A percentile compares a stretch with the other conserved stretches of the same genome.
These are phyloP conservation scores for Platanus orientalis DNA, from an alignment of 164 flowering plant genomes.

Conservation along the genomic window DNA sequence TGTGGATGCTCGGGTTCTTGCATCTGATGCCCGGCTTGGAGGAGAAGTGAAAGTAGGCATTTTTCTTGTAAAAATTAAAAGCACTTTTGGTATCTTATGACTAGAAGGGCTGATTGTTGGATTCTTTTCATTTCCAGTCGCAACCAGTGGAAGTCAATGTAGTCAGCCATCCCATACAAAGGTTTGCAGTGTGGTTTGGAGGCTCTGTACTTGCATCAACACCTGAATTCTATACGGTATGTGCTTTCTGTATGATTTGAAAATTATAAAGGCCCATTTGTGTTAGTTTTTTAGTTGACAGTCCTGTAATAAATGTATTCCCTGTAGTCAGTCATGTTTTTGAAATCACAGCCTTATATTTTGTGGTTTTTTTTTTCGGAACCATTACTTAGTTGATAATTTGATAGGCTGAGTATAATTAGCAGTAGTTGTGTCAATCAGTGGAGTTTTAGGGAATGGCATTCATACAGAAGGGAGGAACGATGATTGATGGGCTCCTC, in stretches of 20 bases:
- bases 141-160: slow-evolving; percentile 98
- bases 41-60: slow-evolving; percentile 73
- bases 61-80: neutral
- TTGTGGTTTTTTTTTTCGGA: no score
- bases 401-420: no score
- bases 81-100: slow-evolving; percentile 1
- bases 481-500: no score
- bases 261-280: neutral
- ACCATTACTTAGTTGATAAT: no score
- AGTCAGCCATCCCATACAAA: slow-evolving; percentile 96
- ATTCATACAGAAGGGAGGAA: no score
- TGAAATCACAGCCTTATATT: no score
- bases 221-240: slow-evolving; percentile 88
- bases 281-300: neutral
- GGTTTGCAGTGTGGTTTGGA: slow-evolving; percentile 99
- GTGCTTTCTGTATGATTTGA: slow-evolving; percentile 10
- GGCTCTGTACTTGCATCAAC: slow-evolving; percentile 99
- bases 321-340: neutral
- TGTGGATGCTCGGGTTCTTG: slow-evolving; percentile 81
- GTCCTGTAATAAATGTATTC: no score
- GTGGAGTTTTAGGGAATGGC: no score
- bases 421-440: no score
- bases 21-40: slow-evolving; percentile 67
- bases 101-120: neutral
- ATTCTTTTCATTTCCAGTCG: slow-evolving; percentile 38